These are phyloP conservation scores for Mrakia frigida DNA, from an alignment of 768 basidiomycete species.

Conservation along the genomic window DNA sequence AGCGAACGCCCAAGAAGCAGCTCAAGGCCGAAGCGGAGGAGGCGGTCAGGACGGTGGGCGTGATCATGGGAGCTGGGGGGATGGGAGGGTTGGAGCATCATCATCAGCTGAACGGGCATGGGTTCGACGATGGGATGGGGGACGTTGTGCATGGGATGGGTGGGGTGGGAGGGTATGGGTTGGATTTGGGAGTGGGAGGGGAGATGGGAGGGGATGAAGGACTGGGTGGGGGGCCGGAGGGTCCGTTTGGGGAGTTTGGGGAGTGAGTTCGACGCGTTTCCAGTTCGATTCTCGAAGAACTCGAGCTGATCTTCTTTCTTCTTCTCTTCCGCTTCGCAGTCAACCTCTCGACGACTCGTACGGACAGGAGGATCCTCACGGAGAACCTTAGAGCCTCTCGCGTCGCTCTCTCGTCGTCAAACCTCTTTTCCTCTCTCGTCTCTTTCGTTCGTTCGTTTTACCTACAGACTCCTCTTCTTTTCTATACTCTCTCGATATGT, in stretches of 20 bases:
- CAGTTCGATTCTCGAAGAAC: background rate
- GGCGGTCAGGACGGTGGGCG: background rate
- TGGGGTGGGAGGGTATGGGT: background rate
- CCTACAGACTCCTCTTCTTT: too few relatives aligned
- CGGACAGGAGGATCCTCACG: background rate
- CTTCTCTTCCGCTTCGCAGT: background rate
- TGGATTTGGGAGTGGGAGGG: background rate
- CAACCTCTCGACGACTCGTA: background rate
- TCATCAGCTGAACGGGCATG: background rate
- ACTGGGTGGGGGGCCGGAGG: background rate
- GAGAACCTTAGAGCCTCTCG: background rate
- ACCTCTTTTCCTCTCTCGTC: background rate
- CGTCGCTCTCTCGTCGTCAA: background rate
- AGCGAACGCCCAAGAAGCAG: slow-evolving; percentile 19
- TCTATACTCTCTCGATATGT: too few relatives aligned
- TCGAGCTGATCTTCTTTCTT: background rate
- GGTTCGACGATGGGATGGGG: background rate
- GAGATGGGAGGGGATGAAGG: background rate
- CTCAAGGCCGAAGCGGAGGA: background rate
- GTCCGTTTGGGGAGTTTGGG: slow-evolving; percentile 3
- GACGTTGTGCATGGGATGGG: background rate
- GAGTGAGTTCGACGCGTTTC: background rate
- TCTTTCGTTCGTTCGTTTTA: background rate
- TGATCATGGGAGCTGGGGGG: background rate
- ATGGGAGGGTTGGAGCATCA: background rate